Base-by-base conservation (phyloP, 2,329 filamentous ascomycete genomes). In the Microdochium paspali region DNA sequence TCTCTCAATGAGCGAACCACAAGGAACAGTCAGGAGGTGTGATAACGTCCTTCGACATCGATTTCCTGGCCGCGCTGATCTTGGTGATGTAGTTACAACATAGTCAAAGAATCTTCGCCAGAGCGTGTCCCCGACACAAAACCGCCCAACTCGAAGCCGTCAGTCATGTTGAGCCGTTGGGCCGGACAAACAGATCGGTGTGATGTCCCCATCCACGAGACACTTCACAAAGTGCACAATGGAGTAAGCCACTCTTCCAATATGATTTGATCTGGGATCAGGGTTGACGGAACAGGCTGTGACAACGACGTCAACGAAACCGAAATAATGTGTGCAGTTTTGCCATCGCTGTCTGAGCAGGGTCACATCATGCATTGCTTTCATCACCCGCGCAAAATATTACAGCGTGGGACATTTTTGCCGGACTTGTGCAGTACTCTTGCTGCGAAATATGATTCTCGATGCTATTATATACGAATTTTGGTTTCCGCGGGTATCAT, bases 111-210 rank as follows among this genome's bases (percentile, higher is more conserved):
- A 28, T 7, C 13, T 28, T 40, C 35, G 18, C 35, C 35, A 15
- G 35, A 40, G 35, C 15, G 35, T 20, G 35, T 40, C 18, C 35
- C 35, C 3, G 18, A 40, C 35, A 4, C 35, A 20, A 20, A 20
- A 18, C 35, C 35, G 4, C 13, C 35, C 6, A 21, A 6, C 12
- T 40, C 35, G 18, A 9, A 40, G 18, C 35, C 35, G 6, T 40
- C 35, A 20, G 18, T 40, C 32, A 50, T 50, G 48, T 45, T 50
- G 25, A 24, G 44, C 24, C 25, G 24, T 25, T 50, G 46, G 45
- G 28, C 46, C 9, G 18, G 21, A 12, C 42, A 47, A 26, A 47
- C 40, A 12, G 21, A 45, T 15, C 42, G 31, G 18, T 45, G 43
- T 7, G 39, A 39, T 18, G n/a, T 50, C 21, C 42, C 48, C 9